These are phyloP conservation scores for Heliamphora exappendiculata DNA, from an alignment of 148 eudicot genomes.

Conservation along the genomic window DNA sequence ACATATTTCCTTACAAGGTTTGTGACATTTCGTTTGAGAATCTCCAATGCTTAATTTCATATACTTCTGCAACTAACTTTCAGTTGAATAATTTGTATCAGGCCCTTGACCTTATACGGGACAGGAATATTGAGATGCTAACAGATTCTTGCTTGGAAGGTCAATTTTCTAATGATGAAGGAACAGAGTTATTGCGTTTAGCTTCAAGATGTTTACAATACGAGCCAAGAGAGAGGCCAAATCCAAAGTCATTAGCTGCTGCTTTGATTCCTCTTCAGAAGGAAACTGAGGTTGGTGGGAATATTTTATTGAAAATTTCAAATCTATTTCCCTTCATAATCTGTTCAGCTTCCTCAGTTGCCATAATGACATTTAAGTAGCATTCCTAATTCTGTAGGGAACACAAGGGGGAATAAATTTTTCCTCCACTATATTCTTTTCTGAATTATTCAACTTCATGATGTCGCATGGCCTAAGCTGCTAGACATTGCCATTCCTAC, in stretches of 20 bases:
- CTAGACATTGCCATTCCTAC: too few relatives aligned
- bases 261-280: conserved; percentile 88
- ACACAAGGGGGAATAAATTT: not conserved
- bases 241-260: conserved; percentile 67
- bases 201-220: conserved; percentile 89
- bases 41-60: not conserved
- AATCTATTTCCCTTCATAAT: not conserved
- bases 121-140: conserved; percentile 74
- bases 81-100: conserved; percentile 23
- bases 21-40: not conserved
- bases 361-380: not conserved
- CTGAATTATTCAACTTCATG: not conserved
- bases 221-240: conserved; percentile 93
- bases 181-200: conserved; percentile 75
- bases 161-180: conserved; percentile 75
- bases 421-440: too few relatives aligned
- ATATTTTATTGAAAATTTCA: not conserved
- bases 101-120: conserved; percentile 94
- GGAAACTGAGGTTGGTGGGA: conserved; percentile 59
- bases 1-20: conserved; percentile 4
- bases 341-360: not conserved
- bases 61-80: not conserved
- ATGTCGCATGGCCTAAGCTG: not conserved
- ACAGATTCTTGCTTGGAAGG: conserved; percentile 97
- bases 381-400: not conserved